A percentile compares a stretch with the other conserved stretches of the same genome.
phyloP scores from a whole-genome alignment of 1,139 yeast species.

The Keqinozyma sinolaborantium region DNA sequence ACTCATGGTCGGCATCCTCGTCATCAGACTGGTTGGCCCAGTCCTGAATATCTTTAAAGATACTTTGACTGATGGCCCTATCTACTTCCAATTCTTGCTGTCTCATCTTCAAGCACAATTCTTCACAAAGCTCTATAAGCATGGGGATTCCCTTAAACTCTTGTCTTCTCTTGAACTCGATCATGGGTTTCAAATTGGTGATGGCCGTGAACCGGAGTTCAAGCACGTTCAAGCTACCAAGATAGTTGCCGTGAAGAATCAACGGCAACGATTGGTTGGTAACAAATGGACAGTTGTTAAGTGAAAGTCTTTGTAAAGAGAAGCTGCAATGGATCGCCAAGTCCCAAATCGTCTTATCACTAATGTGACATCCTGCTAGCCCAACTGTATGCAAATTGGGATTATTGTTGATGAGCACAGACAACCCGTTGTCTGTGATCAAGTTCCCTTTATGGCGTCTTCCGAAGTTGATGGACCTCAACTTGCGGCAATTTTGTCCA shows the following conservation, averaged over 20 bases:
- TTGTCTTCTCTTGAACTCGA: slow-evolving; percentile 64
- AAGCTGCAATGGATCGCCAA: slow-evolving; percentile 59
- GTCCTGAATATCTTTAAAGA: slow-evolving; percentile 51
- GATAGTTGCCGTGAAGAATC: slow-evolving; percentile 50
- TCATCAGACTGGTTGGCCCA: slow-evolving; percentile 55
- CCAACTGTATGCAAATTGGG: slow-evolving; percentile 70
- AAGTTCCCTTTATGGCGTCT: slow-evolving; percentile 67
- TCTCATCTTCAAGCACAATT: slow-evolving; percentile 54
- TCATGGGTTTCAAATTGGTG: slow-evolving; percentile 59
- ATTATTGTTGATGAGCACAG: slow-evolving; percentile 52
- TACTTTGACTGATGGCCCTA: slow-evolving; percentile 47
- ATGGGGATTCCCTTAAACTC: slow-evolving; percentile 50
- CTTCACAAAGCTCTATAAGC: slow-evolving; percentile 75
- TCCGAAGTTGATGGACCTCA: slow-evolving; percentile 69
- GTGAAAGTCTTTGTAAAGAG: slow-evolving; percentile 61
- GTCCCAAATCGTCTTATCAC: slow-evolving; percentile 80
- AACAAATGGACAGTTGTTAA: slow-evolving; percentile 69
- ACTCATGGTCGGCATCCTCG: slow-evolving; percentile 17
- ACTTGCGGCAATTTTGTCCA: slow-evolving; percentile 54
- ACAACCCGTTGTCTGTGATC: slow-evolving; percentile 69
- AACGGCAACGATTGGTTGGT: slow-evolving; percentile 68
- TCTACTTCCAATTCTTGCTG: slow-evolving; percentile 63
- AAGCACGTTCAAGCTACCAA: slow-evolving; percentile 65
- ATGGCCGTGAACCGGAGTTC: slow-evolving; percentile 70
- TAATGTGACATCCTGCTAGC: slow-evolving; percentile 80